Evolutionary conservation across 495 filamentous ascomycete genomes (phyloP).

Genomic region (Bombardia bombarda): DNA sequence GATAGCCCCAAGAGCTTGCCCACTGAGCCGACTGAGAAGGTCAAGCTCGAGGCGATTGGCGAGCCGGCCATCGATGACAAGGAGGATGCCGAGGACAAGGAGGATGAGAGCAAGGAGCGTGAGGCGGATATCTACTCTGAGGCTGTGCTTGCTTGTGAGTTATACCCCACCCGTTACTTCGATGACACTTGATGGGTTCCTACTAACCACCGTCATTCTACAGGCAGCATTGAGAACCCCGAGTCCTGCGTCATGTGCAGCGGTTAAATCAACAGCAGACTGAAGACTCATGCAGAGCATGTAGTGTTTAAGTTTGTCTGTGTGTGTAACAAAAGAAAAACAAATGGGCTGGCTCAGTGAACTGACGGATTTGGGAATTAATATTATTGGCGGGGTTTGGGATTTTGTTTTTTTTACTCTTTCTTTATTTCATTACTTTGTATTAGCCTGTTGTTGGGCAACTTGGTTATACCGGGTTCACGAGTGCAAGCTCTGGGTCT

Average conservation of each 20-base stretch:
- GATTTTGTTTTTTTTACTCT: no score
- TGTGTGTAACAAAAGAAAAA: no score
- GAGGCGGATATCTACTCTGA: constrained; percentile 92
- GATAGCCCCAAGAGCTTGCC: constrained; percentile 68
- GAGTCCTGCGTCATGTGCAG: constrained; percentile 89
- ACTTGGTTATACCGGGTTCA: no score
- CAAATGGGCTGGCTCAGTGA: no score
- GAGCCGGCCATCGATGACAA: constrained; percentile 40
- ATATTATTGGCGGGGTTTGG: no score
- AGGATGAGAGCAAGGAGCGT: constrained; percentile 56
- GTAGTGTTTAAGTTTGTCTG: no score
- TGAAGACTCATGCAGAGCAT: background rate
- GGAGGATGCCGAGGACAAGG: constrained; percentile 50
- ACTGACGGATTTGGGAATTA: no score
- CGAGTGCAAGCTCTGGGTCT: no score
- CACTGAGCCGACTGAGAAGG: constrained; percentile 53
- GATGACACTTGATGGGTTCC: background rate
- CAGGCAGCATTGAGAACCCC: constrained; percentile 81
- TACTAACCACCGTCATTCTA: constrained; percentile 18
- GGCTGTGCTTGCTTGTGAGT: constrained; percentile 77
- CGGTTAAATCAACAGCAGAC: constrained; percentile 37
- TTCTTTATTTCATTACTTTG: no score
- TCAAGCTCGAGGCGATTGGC: constrained; percentile 50
- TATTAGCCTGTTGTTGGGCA: no score
- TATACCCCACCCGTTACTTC: background rate